Evolutionary conservation across 148 eudicot genomes (phyloP).

Genomic region (Oxyria digyna): DNA sequence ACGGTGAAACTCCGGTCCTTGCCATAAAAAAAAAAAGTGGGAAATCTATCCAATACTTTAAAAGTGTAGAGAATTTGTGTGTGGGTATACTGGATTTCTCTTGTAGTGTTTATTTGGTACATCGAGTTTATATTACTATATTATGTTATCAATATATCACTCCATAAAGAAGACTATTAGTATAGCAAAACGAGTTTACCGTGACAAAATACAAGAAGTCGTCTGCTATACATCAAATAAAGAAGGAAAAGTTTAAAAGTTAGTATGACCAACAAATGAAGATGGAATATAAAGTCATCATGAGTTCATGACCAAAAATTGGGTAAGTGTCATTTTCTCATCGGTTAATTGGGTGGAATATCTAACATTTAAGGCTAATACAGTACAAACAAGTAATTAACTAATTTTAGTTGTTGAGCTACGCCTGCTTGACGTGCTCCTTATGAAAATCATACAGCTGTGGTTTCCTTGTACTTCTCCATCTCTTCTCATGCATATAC

Average conservation of each 20-base stretch:
- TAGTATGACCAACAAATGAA: not conserved
- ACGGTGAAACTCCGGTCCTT: no score
- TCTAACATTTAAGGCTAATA: not conserved
- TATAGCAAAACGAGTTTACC: not conserved
- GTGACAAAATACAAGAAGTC: not conserved
- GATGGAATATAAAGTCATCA: not conserved
- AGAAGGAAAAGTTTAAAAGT: not conserved
- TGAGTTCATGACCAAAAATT: not conserved
- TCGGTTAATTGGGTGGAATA: not conserved
- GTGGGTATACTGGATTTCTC: no score
- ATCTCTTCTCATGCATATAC: no score
- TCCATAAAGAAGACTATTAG: not conserved
- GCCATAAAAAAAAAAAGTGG: no score
- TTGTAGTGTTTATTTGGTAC: no score
- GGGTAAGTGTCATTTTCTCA: not conserved
- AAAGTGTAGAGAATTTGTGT: no score
- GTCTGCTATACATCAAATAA: not conserved
- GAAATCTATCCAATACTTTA: no score
- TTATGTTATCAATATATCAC: not conserved
- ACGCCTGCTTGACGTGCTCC: not conserved
- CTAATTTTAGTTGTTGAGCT: not conserved
- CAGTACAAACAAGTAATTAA: not conserved
- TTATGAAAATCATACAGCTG: no score
- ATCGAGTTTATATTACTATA: not conserved
- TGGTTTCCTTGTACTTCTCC: no score